Evolutionary conservation across 352 stramenopile species (phyloP), one percentile per base, ranked within the genome.

Genomic region (Phytopythium litorale): DNA sequence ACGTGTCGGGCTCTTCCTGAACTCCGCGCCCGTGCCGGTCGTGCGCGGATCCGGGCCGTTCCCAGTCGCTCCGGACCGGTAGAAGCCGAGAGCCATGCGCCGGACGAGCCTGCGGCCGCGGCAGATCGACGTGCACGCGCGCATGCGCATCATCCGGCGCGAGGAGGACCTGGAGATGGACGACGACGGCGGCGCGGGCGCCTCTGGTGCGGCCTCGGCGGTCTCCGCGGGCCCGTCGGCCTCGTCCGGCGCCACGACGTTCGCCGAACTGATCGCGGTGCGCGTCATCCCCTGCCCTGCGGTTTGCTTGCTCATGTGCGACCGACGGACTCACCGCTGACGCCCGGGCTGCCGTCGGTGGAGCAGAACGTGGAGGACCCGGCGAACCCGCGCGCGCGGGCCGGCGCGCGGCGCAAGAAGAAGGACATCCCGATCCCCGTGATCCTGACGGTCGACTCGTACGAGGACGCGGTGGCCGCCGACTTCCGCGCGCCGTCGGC

Each of bases 361-460:
- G 4, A 0, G 23, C 46, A 91, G 81, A 82, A 70, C n/a, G 55
- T 91, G 19, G 81, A 88, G 51, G 79, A 88, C 33, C 81, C 81
- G 49, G 68, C 84, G 32, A 73, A 78, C 42, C 58, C 75, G 54
- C 33, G 54, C 15, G 38, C 19, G 9, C 19, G 54, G 4, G 4
- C 54, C 15, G 54, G n/a, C 1, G 37, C 35, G 12, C 54, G 54
- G 37, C 72, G 85, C 33, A 89, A 85, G 64, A 94, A 95, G 72
- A 94, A 93, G 68, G 88, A 94, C 65, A 96, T 94, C 64, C 82
- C 87, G 23, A 96, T 91, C 43, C 86, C 87, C 15, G 78, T 94
- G 62, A 95, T 88, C 62, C 71, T 90, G 21, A 68, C 75, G 2
- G 82, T 92, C 3, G 60, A 71, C 28, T 72, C 71, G 13, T 95